Evolutionary conservation across 2,329 filamentous ascomycete genomes (phyloP), one percentile per base, ranked within the genome.

Genomic region (Eutypella sp.): DNA sequence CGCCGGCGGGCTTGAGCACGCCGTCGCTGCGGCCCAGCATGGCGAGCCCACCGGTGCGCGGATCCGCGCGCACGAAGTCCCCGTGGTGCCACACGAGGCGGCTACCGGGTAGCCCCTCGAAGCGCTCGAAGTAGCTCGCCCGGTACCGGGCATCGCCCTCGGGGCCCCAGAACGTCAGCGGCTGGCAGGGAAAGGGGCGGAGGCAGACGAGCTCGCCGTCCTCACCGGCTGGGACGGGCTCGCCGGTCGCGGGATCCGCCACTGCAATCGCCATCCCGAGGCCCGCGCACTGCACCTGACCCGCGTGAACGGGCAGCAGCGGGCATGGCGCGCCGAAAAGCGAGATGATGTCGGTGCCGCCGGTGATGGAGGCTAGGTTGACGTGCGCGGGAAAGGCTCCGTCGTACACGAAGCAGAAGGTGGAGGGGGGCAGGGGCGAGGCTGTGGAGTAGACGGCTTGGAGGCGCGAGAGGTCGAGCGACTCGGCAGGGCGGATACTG

Each of bases 11-110:
- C 63, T 99, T 99, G 13, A 99, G 71, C 5, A 97, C 88, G 4
- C 93, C 93, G 58, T 99, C 92, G 42, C 87, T 93, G 22, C 92
- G 80, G 3, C 93, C 92, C 0, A 97, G 78, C 92, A 97, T 97
- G 54, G 89, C 76, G 9, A 97, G 70, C 0, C 90, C 89, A 11
- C 88, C 84, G 0, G 88, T 93, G 15, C 69, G 60, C 0, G 82
- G 78, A 56, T 90, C 85, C 7, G 83, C 76, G 34, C 75, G 73
- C 27, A 96, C 81, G 61, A 96, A 97, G 67, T 99, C 93, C 24
- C 92, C 92, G 60, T 99, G 92, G 61, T 96, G 90, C 93, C 93
- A 97, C 13, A 89, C 75, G 2, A 15, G 20, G 11, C 2, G n/a
- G 36, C 11, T 11, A 9, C 13, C 19, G 18, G 19, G n/a, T 13